A percentile compares a stretch with the other conserved stretches of the same genome.
phyloP scores from a whole-genome alignment of 768 basidiomycete species.

The Amanita muscaria region DNA sequence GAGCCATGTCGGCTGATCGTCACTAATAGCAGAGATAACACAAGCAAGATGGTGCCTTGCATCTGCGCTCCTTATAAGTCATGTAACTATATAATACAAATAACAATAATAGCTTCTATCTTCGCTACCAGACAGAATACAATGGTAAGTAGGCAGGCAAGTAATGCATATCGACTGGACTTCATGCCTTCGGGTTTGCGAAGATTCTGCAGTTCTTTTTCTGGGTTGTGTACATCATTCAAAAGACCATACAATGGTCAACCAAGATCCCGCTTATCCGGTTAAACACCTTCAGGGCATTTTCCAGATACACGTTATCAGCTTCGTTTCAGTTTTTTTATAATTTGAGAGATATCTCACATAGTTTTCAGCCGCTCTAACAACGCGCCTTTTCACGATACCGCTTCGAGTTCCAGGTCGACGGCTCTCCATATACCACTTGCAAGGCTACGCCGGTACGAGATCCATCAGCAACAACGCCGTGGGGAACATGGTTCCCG shows the following conservation, averaged over 20 bases:
- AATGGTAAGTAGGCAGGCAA: too few relatives aligned
- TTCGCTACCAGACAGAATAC: too few relatives aligned
- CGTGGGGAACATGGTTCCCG: slow-evolving; percentile 77
- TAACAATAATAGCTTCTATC: too few relatives aligned
- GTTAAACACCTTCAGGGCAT: slow-evolving; percentile 67
- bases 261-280: slow-evolving; percentile 75
- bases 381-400: slow-evolving; percentile 73
- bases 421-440: slow-evolving; percentile 83
- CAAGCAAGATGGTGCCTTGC: too few relatives aligned
- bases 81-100: too few relatives aligned
- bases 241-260: slow-evolving; percentile 50
- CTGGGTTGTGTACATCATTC: too few relatives aligned
- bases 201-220: too few relatives aligned
- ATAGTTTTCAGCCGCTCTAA: slow-evolving; percentile 66
- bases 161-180: too few relatives aligned
- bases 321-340: background rate
- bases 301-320: slow-evolving; percentile 31
- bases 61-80: too few relatives aligned
- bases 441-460: slow-evolving; percentile 21
- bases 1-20: too few relatives aligned
- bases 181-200: too few relatives aligned
- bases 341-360: slow-evolving; percentile 31
- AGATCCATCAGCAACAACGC: slow-evolving; percentile 13
- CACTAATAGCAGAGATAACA: too few relatives aligned
- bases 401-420: slow-evolving; percentile 93